Conservation (phyloP, 163 green algal genomes). For the Chloroidium sp. region DNA sequence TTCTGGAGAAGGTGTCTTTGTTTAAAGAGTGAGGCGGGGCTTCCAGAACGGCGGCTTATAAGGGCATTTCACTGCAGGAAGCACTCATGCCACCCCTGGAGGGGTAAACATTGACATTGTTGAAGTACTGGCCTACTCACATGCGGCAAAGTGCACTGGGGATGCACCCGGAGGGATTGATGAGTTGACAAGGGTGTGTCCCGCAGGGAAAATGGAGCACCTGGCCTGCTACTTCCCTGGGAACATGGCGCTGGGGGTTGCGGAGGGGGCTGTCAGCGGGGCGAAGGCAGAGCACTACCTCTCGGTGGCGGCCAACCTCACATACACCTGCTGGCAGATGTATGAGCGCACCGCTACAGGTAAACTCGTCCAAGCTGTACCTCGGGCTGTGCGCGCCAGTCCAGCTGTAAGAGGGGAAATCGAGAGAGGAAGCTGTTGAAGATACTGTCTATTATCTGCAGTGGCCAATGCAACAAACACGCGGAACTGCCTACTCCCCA, state of each 20-base stretch:
- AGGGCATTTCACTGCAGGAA: too few species aligned
- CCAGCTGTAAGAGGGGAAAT: neutral
- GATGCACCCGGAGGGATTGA: too few species aligned
- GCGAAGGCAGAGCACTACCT: conserved; percentile 45
- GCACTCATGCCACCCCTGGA: too few species aligned
- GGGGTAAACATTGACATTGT: too few species aligned
- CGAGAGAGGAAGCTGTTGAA: neutral
- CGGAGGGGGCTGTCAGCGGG: conserved; percentile 30
- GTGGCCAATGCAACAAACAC: neutral
- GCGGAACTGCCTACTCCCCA: too few species aligned
- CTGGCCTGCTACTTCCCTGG: conserved; percentile 63
- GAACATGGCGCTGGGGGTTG: conserved; percentile 51
- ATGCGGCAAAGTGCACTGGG: too few species aligned
- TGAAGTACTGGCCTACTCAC: too few species aligned
- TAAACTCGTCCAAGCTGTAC: neutral
- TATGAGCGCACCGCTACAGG: conserved; percentile 17
- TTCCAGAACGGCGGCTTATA: too few species aligned
- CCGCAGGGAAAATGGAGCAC: conserved; percentile 38
- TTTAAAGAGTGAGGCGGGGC: too few species aligned
- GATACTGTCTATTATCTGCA: neutral
- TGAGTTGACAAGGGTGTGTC: too few species aligned
- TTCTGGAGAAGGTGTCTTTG: too few species aligned
- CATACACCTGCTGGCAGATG: conserved; percentile 42
- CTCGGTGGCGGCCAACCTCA: conserved; percentile 32
- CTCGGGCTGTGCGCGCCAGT: neutral